Evolutionary conservation across 306 rosid genomes (phyloP).

Genomic region (Prunus mira): DNA sequence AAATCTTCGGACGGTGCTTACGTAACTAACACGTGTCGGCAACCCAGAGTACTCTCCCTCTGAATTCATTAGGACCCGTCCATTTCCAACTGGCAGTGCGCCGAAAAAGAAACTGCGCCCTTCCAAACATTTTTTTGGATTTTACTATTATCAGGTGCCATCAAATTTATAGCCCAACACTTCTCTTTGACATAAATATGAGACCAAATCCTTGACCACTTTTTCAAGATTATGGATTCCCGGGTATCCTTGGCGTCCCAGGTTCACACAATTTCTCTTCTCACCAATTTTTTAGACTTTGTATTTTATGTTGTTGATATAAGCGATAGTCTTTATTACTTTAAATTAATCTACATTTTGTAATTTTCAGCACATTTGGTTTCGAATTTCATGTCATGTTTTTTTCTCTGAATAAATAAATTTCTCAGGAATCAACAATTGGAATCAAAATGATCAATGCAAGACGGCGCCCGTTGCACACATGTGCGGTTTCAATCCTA

Average conservation of each 20-base stretch:
- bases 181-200: background rate
- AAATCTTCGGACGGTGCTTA: too few species aligned
- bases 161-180: background rate
- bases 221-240: slow-evolving; percentile 21
- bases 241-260: slow-evolving; percentile 8
- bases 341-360: too few species aligned
- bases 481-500: slow-evolving; percentile 53
- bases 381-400: background rate
- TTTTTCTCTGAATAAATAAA: background rate
- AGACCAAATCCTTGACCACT: background rate
- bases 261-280: slow-evolving; percentile 5
- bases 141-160: slow-evolving; percentile 13
- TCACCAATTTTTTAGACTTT: background rate
- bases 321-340: too few species aligned
- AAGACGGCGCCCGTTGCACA: slow-evolving; percentile 56
- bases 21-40: background rate
- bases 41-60: slow-evolving; percentile 1
- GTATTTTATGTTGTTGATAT: background rate
- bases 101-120: background rate
- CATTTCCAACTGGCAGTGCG: background rate
- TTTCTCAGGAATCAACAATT: slow-evolving; percentile 31
- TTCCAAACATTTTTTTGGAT: slow-evolving; percentile 8
- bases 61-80: slow-evolving; percentile 5
- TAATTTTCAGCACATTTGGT: background rate
- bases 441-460: slow-evolving; percentile 33